Evolutionary conservation across 164 flowering plant genomes (phyloP).

Genomic region (Dillenia turbinata): DNA sequence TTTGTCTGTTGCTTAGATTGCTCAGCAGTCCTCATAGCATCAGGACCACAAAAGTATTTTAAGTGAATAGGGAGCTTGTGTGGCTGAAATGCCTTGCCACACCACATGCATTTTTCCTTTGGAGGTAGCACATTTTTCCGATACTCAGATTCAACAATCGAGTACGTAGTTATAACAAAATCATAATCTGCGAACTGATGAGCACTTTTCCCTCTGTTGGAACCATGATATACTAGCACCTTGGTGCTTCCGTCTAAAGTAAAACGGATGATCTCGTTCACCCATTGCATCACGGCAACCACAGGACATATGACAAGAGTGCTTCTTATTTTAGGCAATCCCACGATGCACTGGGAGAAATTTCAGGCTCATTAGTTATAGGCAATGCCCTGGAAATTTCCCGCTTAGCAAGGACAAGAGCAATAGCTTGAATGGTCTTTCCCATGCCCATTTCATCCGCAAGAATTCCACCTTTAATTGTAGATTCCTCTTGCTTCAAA

Average conservation of each 20-base stretch:
- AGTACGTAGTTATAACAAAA: slow-evolving; percentile 88
- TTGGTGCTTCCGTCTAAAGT: slow-evolving; percentile 67
- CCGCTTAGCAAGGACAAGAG: slow-evolving; percentile 80
- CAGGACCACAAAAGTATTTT: slow-evolving; percentile 69
- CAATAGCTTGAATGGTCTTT: slow-evolving; percentile 92
- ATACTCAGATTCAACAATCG: too few species aligned
- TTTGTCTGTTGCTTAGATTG: slow-evolving; percentile 78
- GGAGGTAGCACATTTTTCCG: too few species aligned
- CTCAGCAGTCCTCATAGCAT: slow-evolving; percentile 64
- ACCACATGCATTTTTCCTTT: slow-evolving; percentile 52
- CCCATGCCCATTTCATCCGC: slow-evolving; percentile 99
- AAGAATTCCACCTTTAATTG: slow-evolving; percentile 77
- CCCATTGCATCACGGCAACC: slow-evolving; percentile 91
- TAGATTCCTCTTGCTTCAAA: slow-evolving; percentile 76
- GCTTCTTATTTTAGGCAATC: slow-evolving; percentile 36
- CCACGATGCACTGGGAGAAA: slow-evolving; percentile 32
- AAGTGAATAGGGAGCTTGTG: slow-evolving; percentile 48
- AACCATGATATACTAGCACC: slow-evolving; percentile 81
- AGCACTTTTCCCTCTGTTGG: slow-evolving; percentile 45
- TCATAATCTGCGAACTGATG: slow-evolving; percentile 58
- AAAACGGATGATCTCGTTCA: slow-evolving; percentile 59
- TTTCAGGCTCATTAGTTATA: slow-evolving; percentile 11
- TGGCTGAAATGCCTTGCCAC: slow-evolving; percentile 53
- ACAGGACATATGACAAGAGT: too few species aligned
- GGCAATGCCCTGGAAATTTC: slow-evolving; percentile 12